phyloP scores from a whole-genome alignment of 2,329 filamentous ascomycete genomes.

The Talaromyces sp. region DNA sequence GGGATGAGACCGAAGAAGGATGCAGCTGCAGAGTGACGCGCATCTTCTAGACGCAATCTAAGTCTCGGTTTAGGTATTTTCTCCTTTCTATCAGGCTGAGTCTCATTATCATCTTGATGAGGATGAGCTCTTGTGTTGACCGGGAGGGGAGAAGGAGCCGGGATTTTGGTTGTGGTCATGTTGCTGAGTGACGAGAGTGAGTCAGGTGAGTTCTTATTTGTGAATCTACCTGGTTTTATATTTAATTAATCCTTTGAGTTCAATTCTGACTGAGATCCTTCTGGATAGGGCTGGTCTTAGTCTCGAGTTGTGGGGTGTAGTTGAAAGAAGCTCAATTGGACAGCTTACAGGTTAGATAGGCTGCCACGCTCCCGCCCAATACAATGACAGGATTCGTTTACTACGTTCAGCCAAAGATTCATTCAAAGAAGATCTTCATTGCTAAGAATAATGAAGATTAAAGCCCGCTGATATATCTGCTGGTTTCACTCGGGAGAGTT shows the following conservation, averaged over 20 bases:
- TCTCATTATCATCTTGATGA: neutral
- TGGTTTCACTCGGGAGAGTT: neutral
- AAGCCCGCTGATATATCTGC: neutral
- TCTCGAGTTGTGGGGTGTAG: neutral
- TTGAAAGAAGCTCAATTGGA: neutral
- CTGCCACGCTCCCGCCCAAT: neutral
- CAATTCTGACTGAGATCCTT: neutral
- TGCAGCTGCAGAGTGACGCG: slow-evolving; percentile 56
- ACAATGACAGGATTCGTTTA: neutral
- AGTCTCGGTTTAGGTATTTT: slow-evolving; percentile 16
- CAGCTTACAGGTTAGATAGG: neutral
- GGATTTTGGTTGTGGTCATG: slow-evolving; percentile 11
- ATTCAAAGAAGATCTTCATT: neutral
- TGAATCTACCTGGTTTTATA: neutral
- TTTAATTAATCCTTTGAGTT: neutral
- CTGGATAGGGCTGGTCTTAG: neutral
- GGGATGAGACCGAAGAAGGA: slow-evolving; percentile 67
- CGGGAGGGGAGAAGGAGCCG: slow-evolving; percentile 13
- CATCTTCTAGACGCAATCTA: slow-evolving; percentile 36
- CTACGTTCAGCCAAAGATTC: neutral
- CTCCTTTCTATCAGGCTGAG: neutral
- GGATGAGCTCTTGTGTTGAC: neutral
- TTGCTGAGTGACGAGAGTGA: neutral
- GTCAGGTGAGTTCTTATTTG: neutral
- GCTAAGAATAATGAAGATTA: neutral